These are phyloP conservation scores for Xylaria sp. DNA, from an alignment of 2,329 filamentous ascomycete species.

Conservation along the genomic window DNA sequence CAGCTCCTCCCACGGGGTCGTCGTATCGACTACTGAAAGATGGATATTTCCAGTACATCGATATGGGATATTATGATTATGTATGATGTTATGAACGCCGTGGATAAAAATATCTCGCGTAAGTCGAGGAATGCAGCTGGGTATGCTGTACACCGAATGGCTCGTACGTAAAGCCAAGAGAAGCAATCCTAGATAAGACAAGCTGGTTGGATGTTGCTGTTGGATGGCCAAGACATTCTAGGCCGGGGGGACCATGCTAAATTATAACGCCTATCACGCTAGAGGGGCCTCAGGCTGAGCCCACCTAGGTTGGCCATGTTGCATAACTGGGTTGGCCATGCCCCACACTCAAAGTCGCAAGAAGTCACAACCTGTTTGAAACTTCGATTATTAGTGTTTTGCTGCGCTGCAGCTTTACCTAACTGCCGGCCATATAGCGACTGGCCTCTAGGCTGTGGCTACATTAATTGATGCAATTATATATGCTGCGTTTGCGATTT, in stretches of 20 bases:
- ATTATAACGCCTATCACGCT: neutral
- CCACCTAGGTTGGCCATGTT: no score
- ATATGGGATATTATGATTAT: slow-evolving; percentile 20
- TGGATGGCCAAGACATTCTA: neutral
- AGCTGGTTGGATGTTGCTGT: neutral
- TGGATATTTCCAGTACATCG: slow-evolving; percentile 28
- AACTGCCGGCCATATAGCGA: no score
- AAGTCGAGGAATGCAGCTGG: neutral
- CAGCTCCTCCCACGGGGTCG: slow-evolving; percentile 11
- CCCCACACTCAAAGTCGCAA: no score
- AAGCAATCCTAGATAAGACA: neutral
- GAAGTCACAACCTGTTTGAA: no score
- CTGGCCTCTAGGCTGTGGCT: no score
- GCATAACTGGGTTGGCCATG: no score
- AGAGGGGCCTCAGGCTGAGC: neutral
- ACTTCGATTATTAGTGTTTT: no score
- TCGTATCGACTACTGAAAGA: slow-evolving; percentile 19
- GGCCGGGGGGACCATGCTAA: neutral
- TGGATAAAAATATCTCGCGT: slow-evolving; percentile 12
- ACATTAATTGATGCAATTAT: no score
- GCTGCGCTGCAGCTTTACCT: no score
- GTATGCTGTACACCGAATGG: neutral
- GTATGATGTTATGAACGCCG: slow-evolving; percentile 2
- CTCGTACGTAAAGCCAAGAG: slow-evolving; percentile 20
- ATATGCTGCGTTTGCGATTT: no score